Base-by-base conservation (phyloP, 768 basidiomycete species). In the Pisolithus sp. region DNA sequence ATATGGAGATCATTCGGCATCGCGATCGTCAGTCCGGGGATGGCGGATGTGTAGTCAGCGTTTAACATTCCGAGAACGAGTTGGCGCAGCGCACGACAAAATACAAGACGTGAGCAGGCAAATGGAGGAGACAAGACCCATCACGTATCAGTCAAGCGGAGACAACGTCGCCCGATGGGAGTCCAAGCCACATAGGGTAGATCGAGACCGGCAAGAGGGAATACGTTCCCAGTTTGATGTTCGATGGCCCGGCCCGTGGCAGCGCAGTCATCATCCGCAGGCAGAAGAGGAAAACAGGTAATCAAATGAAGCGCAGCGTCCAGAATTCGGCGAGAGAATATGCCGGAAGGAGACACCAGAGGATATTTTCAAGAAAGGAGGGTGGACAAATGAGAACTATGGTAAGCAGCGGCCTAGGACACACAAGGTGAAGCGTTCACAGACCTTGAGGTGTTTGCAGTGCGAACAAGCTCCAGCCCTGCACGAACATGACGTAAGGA, bases 381-480 rank as follows among this genome's bases (percentile, higher is more conserved):
- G 10, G 5, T 20, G 30, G 30, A 53, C 30, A 37, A 44, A 57
- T 54, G 48, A 54, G 43, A 56, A 47, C 43, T 53, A 47, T 49
- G 54, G 49, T 69, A 54, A 70, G 62, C 54, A 48, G 60, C 21
- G 48, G 43, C 42, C 21, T 40, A 24, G 13, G 21, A 55, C 26
- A 17, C 45, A 38, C 50, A 42, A 58, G 58, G 46, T 48, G 24
- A 48, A 45, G 30, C 4, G 6, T 26, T 52, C 30, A 71, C 81
- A 52, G 69, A 85, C 87, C 84, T 92, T 92, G 61, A 91, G 81
- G 62, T 83, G 86, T 68, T 90, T 92, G 78, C 89, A 92, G 62
- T 91, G 82, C 3, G 79, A 85, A 68, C 89, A 92, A 40, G 89
- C 89, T 52, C 89, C 87, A 56, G 84, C 82, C 40, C 88, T 91